Conservation (phyloP, 2,329 filamentous ascomycete genomes). For the Fusarium tuaranense region DNA sequence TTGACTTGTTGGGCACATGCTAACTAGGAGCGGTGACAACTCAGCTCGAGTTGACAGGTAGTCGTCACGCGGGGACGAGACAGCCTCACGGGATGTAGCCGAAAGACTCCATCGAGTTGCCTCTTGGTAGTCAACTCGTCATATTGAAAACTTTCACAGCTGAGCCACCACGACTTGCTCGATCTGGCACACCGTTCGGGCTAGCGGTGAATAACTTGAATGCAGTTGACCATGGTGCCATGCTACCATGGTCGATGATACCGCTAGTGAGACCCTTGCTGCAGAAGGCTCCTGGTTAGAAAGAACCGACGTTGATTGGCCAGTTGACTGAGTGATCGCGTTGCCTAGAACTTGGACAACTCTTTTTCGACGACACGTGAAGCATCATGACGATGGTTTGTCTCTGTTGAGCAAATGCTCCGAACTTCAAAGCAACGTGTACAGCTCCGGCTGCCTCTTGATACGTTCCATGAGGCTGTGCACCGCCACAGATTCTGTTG, state of each 20-base stretch:
- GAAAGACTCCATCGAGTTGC: not conserved
- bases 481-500: constrained; percentile 4
- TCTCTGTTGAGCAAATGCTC: not conserved
- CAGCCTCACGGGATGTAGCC: not conserved
- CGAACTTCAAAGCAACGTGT: not conserved
- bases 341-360: constrained; percentile 25
- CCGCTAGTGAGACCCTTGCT: constrained; percentile 23
- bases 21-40: not conserved
- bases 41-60: not conserved
- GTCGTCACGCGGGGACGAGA: not conserved
- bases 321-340: constrained; percentile 5
- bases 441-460: not conserved
- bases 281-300: constrained; percentile 24
- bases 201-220: not conserved
- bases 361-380: constrained; percentile 34
- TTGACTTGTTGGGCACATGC: not conserved
- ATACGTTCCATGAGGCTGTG: constrained; percentile 3
- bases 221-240: not conserved
- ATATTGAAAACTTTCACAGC: not conserved
- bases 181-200: not conserved
- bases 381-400: not conserved
- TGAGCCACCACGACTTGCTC: not conserved
- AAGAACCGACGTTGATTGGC: constrained; percentile 21
- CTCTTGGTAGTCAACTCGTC: not conserved
- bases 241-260: not conserved